These are phyloP conservation scores for Kodamaea plutei DNA, from an alignment of 1,139 yeast species.

Conservation along the genomic window DNA sequence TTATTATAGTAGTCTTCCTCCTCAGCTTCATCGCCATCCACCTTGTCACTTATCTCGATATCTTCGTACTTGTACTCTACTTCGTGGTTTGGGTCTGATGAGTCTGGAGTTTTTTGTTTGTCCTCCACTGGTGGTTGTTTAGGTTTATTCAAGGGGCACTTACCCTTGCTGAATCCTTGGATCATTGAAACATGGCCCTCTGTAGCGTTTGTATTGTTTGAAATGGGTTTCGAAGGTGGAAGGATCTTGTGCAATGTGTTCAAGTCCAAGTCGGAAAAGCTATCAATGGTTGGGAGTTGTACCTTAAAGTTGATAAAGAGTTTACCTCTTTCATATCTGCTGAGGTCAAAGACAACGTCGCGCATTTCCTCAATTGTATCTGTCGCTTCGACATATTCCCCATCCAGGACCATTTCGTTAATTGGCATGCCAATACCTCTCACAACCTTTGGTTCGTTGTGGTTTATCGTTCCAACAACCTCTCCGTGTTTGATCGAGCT, in stretches of 20 bases:
- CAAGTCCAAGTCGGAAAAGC: constrained; percentile 25
- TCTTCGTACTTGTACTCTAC: constrained; percentile 24
- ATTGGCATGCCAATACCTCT: constrained; percentile 64
- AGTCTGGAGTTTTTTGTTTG: too few species aligned
- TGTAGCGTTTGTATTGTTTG: background rate
- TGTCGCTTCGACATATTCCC: constrained; percentile 18
- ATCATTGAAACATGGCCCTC: constrained; percentile 1
- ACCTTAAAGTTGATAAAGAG: constrained; percentile 42
- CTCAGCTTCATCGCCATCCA: constrained; percentile 22
- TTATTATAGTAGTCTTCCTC: constrained; percentile 21
- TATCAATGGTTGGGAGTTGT: constrained; percentile 28
- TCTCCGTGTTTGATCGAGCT: constrained; percentile 39
- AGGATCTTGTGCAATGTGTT: constrained; percentile 21
- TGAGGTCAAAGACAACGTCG: constrained; percentile 19
- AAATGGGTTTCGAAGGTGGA: constrained; percentile 15
- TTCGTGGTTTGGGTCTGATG: too few species aligned
- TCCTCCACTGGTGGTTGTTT: too few species aligned
- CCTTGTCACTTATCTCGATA: constrained; percentile 21
- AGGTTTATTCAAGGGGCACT: too few species aligned
- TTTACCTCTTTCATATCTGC: constrained; percentile 31
- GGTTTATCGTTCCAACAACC: constrained; percentile 41
- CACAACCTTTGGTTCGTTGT: constrained; percentile 46
- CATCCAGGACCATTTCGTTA: constrained; percentile 35
- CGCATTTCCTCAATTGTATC: constrained; percentile 16
- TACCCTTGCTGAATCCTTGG: background rate